phyloP scores from a whole-genome alignment of 345 rosid genomes.

The Gossypium rotundifolium region DNA sequence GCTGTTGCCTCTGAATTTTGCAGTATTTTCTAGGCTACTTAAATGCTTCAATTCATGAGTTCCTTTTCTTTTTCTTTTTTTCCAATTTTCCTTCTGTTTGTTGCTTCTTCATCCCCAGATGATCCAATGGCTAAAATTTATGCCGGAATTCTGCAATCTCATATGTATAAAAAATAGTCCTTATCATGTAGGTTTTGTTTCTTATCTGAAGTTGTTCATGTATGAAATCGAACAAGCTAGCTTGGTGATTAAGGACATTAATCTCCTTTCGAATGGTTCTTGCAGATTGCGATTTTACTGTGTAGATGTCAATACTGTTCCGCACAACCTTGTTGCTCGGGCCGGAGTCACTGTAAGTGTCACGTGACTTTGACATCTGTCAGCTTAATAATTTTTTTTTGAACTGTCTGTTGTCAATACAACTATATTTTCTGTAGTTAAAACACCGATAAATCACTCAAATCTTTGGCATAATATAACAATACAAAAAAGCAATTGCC shows the following conservation, averaged over 20 bases:
- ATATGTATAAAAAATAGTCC: not conserved
- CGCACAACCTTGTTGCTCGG: constrained; percentile 62
- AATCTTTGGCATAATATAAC: not conserved
- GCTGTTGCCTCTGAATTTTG: not conserved
- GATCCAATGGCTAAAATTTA: not conserved
- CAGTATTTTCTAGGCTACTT: not conserved
- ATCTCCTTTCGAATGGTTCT: not conserved
- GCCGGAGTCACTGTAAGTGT: constrained; percentile 87
- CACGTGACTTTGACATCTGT: not conserved
- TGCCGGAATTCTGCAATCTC: not conserved
- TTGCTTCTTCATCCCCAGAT: not conserved
- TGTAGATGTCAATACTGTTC: constrained; percentile 77
- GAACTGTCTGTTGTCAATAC: not conserved
- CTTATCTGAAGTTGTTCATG: not conserved
- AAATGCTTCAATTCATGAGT: not conserved
- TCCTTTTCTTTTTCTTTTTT: not conserved
- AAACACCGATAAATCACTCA: not conserved
- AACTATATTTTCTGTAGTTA: not conserved
- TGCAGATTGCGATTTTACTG: constrained; percentile 67
- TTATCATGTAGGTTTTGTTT: not conserved
- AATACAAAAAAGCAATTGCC: not conserved
- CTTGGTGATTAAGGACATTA: not conserved
- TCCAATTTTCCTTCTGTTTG: not conserved
- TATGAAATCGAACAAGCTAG: not conserved
- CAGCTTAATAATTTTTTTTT: not conserved